Base-by-base conservation (phyloP, 1,284 basidiomycete species). In the Porodaedalea pini region DNA sequence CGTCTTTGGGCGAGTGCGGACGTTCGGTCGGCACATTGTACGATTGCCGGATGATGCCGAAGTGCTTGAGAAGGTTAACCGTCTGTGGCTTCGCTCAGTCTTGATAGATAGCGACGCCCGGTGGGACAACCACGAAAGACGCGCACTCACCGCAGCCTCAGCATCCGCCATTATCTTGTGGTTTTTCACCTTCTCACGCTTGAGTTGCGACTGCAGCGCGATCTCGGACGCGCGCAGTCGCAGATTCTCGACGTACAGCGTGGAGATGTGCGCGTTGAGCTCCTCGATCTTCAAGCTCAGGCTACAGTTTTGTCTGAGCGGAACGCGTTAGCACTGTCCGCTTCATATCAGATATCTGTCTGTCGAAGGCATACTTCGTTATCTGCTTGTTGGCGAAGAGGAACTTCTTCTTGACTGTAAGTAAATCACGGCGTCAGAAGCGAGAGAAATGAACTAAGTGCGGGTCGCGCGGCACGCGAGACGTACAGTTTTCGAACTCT, bases 341-440 rank as follows among this genome's bases (percentile, higher is more conserved):
- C 21, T 17, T 32, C 41, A 8, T 37, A 25, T 23, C 40, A 53
- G 6, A 54, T 27, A 58, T 40, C 34, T 43, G 39, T 11, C 37
- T 27, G 23, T n/a, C 45, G 27, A 45, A 45, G n/a, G 68, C 77
- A 25, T 64, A 90, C 88, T 91, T 92, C 27, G 90, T 90, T 67
- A 92, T 92, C 71, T 91, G 89, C 72, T 90, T 92, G 75, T 92
- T 92, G 58, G 88, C 88, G 56, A 90, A 83, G 23, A 92, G 78
- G 66, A 91, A 92, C 74, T 90, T 91, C 83, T 89, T 90, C 83
- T 91, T 92, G 77, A 91, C 89, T 92, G 69, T 55, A n/a, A n/a
- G n/a, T n/a, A n/a, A n/a, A n/a, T n/a, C n/a, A n/a, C n/a, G n/a
- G n/a, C n/a, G n/a, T n/a, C n/a, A n/a, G n/a, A n/a, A n/a, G 60